A percentile compares a stretch with the other conserved stretches of the same genome.
These are phyloP conservation scores for Oxyria digyna DNA, from an alignment of 148 eudicot species.

Conservation along the genomic window DNA sequence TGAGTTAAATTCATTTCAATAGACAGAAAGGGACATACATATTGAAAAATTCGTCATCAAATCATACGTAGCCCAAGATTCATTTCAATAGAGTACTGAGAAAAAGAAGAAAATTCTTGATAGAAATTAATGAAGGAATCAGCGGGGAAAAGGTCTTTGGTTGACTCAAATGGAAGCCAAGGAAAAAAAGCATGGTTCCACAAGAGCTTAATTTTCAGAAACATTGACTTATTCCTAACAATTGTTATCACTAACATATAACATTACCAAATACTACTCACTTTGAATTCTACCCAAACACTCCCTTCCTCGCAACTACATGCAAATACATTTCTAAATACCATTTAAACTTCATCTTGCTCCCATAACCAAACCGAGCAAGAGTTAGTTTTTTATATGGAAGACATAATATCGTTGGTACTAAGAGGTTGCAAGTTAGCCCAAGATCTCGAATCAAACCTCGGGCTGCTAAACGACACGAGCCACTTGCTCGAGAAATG, in stretches of 20 bases:
- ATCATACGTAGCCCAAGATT: too few relatives aligned
- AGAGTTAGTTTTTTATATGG: neutral
- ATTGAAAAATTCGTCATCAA: too few relatives aligned
- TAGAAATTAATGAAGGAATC: neutral
- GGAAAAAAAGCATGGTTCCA: neutral
- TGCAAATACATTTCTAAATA: neutral
- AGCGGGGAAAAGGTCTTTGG: neutral
- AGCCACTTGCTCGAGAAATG: neutral
- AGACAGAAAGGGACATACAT: too few relatives aligned
- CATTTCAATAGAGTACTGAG: too few relatives aligned
- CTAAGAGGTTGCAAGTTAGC: neutral
- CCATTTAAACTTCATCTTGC: neutral
- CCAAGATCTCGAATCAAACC: neutral
- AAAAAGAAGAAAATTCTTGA: neutral
- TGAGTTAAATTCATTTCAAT: too few relatives aligned
- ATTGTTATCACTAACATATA: neutral
- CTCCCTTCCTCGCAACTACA: neutral
- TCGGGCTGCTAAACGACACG: constrained; percentile 1
- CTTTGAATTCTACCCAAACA: neutral
- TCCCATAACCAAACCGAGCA: neutral
- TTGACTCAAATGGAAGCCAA: neutral
- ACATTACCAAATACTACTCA: neutral
- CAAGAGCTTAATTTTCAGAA: neutral
- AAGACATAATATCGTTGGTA: neutral
- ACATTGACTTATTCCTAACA: neutral